These are phyloP conservation scores for Scleroderma citrinum DNA, from an alignment of 768 basidiomycete species.

Conservation along the genomic window DNA sequence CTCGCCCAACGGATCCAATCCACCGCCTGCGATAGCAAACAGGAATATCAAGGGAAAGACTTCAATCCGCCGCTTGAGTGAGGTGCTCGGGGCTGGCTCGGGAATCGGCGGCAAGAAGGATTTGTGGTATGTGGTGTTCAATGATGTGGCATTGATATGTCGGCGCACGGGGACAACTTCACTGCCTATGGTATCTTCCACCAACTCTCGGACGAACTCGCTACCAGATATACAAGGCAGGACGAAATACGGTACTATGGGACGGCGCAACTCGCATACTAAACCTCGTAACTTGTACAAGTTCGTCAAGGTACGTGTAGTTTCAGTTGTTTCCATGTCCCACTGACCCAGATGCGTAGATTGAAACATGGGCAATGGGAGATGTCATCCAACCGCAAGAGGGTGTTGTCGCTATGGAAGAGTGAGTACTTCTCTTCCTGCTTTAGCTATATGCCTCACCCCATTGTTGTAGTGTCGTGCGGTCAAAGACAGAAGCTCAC, in stretches of 20 bases:
- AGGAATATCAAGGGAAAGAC: constrained; percentile 75
- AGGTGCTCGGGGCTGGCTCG: constrained; percentile 63
- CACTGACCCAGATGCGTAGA: constrained; percentile 36
- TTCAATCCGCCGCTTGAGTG: constrained; percentile 85
- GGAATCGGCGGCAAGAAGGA: constrained; percentile 73
- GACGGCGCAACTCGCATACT: constrained; percentile 66
- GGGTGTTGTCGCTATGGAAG: constrained; percentile 86
- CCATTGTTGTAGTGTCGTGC: constrained; percentile 49
- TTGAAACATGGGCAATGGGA: constrained; percentile 83
- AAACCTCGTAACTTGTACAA: constrained; percentile 91
- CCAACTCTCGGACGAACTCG: constrained; percentile 66
- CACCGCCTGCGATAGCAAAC: constrained; percentile 29
- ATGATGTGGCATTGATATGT: constrained; percentile 91
- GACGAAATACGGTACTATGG: constrained; percentile 78
- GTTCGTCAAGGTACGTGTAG: constrained; percentile 69
- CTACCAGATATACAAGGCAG: constrained; percentile 81
- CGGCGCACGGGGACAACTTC: constrained; percentile 88
- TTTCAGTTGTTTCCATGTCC: background rate
- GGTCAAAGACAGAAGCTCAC: constrained; percentile 58
- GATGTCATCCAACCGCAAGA: constrained; percentile 69
- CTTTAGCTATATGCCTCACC: constrained; percentile 6
- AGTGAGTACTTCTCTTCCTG: constrained; percentile 44
- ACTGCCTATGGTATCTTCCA: constrained; percentile 63
- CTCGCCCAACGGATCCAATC: constrained; percentile 26
- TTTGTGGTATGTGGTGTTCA: constrained; percentile 92